These are phyloP conservation scores for Quercus wislizeni DNA, from an alignment of 306 rosid genomes.

Conservation along the genomic window DNA sequence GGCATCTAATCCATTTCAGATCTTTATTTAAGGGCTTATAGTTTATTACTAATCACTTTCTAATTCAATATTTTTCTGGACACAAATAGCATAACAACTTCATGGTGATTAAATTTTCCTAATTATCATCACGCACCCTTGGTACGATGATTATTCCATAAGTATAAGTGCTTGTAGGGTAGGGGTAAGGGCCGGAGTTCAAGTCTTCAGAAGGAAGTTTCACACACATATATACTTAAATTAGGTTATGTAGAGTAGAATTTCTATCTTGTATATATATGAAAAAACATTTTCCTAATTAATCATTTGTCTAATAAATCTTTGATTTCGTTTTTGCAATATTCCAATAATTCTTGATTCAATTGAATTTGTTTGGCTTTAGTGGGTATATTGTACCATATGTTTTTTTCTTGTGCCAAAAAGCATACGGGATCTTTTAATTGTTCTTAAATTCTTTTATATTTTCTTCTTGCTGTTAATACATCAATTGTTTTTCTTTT, in stretches of 20 bases:
- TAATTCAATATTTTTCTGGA: not conserved
- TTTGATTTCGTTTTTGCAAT: not conserved
- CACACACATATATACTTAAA: too few species aligned
- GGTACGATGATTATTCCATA: too few species aligned
- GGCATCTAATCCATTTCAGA: not conserved
- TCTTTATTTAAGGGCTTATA: not conserved
- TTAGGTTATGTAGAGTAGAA: too few species aligned
- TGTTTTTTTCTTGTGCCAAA: too few species aligned
- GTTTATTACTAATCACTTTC: not conserved
- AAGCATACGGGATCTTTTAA: too few species aligned
- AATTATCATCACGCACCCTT: too few species aligned
- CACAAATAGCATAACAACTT: not conserved
- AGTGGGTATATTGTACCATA: not conserved
- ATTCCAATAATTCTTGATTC: not conserved
- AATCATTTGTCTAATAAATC: not conserved
- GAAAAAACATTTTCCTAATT: not conserved
- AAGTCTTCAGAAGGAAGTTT: accelerated
- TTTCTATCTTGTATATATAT: too few species aligned
- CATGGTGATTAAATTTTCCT: not conserved
- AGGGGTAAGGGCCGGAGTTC: accelerated
- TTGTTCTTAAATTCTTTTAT: too few species aligned
- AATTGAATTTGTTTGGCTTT: not conserved
- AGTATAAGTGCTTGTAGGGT: too few species aligned
- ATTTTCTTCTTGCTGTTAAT: too few species aligned
- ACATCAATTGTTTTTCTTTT: too few species aligned